Evolutionary conservation across 331 rosid genomes (phyloP), one percentile per base, ranked within the genome.

Genomic region (Quercus lobata): DNA sequence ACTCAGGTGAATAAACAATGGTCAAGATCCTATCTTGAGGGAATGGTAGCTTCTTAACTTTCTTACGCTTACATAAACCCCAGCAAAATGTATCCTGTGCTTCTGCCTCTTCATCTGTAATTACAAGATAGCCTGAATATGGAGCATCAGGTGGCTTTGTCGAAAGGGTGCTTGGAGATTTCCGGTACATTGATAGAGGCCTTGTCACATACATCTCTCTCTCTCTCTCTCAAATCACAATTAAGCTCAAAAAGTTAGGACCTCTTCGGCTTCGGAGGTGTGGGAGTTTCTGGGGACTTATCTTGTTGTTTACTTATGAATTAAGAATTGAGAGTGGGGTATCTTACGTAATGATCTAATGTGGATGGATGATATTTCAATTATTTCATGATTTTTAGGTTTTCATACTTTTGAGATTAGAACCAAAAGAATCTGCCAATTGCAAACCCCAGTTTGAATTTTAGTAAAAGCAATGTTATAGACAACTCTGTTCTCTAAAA

Each of bases 41-140:
- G 61, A 89, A 94, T 32, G 98, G 97, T 0, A 92, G 81, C 30
- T 82, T 86, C 88, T 84, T 90, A 2, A 94, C 87, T 11, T 55
- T 87, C 84, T 86, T 83, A 1, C 85, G 83, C 75, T 73, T 62
- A 81, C 82, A 90, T 18, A 88, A 21, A 3, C 86, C 78, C 97
- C 98, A 92, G 56, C 97, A 89, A 55, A 69, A 86, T 0, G 83
- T 41, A 74, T 87, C 97, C 17, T 84, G 90, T 0, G 84, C 86
- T 16, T 89, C 97, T 3, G 97, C 97, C 61, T 91, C 98, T 73
- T 94, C 97, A 82, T 94, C 97, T 8, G 94, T 92, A 32, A 88
- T 80, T 2, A 92, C 97, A 18, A 94, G 46, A 75, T 85, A 75
- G 34, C 98, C 98, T 12, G 97, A 90, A 79, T 85, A 80, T 18